Evolutionary conservation across 208 protist genomes (phyloP), one percentile per base, ranked within the genome.

Genomic region (Novymonas esmeraldas): DNA sequence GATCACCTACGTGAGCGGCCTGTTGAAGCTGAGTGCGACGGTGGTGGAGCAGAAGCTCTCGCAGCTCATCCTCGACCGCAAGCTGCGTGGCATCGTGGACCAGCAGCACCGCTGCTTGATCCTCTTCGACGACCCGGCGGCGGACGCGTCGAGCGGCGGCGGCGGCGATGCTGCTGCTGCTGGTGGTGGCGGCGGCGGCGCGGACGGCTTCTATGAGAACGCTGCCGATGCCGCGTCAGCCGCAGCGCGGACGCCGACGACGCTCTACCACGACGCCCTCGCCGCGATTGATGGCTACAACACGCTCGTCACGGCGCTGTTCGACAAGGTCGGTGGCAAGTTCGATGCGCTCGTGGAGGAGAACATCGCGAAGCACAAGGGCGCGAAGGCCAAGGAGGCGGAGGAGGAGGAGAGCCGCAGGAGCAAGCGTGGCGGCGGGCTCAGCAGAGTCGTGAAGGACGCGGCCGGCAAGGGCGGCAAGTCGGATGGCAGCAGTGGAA

Each of bases 1-100:
- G 78, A 98, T 99, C 36, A 62, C 81, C 14, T 97, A 99, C 80
- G 70, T 99, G 45, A 97, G 97, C 9, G 22, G 70, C 18, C 68
- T 99, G 2, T 87, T 99, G 64, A 66, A 90, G 51, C 80, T 99
- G 13, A 87, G 94, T 31, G 81, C 60, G 24, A 81, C 75, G 39
- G 59, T 77, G 11, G 81, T 97, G 38, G 91, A 96, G 84, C 77
- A 76, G 38, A 89, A 83, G 42, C 80, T 99, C 0, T 99, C 98
- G 26, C 95, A 99, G 73, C 99, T 99, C 76, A 99, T 99, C 70
- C 82, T 99, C 0, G 98, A 99, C 81, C 93, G 98, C 41, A 98
- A 99, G 76, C 90, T 99, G 45, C 68, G 76, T 39, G 98, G 98
- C 13, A 95, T 95, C 36, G 88, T 96, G 11, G 94, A 97, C 44